Base-by-base conservation (phyloP, 1,139 yeast species). In the Protomyces inundatus region DNA sequence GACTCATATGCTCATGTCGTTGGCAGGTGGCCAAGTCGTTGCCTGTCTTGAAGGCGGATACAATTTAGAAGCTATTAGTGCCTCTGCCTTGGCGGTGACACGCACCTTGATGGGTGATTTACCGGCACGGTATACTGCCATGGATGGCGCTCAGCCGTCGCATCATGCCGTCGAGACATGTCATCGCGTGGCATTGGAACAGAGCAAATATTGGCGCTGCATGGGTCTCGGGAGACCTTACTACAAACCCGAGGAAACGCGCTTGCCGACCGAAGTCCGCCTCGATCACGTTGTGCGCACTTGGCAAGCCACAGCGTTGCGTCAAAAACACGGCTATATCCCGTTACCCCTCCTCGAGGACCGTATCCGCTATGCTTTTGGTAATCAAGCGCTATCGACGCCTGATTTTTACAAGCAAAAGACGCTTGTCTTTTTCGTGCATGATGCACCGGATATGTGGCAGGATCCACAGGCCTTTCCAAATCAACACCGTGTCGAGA, bases 11-110 rank as follows among this genome's bases (percentile, higher is more conserved):
- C 79, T 95, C 69, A 91, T 90, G 75, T 84, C 89, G 46, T 78
- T 95, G 57, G 97, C 97, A 1, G 83, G 83, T 70, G 98, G 98
- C 1, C 88, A 88, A 70, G 72, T 93, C 58, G 90, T 95, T 52
- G 97, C 90, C 3, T 87, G 90, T 6, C 79, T 95, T 57, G 99
- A 95, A 52, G 98, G 99, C 68, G 99, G 99, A 0, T 95, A 95
- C 74, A 93, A 90, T 72, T 79, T 95, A 67, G 96, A 90, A 70
- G 84, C 97, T 0, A 93, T 90, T 69, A 89, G 97, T 46, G 84
- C 83, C 59, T 87, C 96, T 69, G 98, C 98, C 0, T 77, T 93
- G 61, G 95, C 95, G 0, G 98, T 93, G 1, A 88, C 97, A 6
- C 90, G 90, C 73, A 95, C 89, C 0, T 78, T 95, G 59, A 81